phyloP scores from a whole-genome alignment of 106 monocot species.

The Alisma plantagoaquatica region DNA sequence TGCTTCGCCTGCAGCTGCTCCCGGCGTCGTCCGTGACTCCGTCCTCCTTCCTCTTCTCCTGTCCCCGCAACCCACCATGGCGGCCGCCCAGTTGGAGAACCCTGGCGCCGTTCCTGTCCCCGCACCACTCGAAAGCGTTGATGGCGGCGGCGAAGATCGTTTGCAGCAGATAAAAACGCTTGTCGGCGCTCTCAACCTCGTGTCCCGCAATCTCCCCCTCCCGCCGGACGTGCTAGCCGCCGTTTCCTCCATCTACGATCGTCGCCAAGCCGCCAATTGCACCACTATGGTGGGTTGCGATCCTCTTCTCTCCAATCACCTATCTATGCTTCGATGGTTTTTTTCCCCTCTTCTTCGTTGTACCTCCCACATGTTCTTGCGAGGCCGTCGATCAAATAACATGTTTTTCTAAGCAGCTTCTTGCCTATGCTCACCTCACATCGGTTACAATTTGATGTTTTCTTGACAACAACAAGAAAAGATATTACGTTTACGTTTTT shows the following conservation, averaged over 20 bases:
- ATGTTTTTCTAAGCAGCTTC: too few species aligned
- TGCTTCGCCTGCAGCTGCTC: background rate
- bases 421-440: too few species aligned
- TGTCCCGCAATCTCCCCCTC: conserved; percentile 34
- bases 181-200: conserved; percentile 29
- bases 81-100: conserved; percentile 18
- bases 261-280: background rate
- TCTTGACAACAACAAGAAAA: too few species aligned
- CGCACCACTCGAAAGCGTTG: background rate
- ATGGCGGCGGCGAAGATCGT: conserved; percentile 1
- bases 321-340: too few species aligned
- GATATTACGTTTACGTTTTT: too few species aligned
- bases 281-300: too few species aligned
- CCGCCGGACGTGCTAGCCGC: conserved; percentile 20
- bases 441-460: too few species aligned
- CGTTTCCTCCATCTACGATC: conserved; percentile 23
- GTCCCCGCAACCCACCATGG: background rate
- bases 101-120: background rate
- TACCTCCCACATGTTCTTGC: too few species aligned
- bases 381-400: too few species aligned
- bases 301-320: too few species aligned
- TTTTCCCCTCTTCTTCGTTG: too few species aligned
- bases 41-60: background rate
- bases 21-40: background rate
- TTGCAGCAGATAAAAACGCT: conserved; percentile 27